Conservation (phyloP, 225 moss, liverwort and hornwort genomes). For the Antitrichia curtipendula region DNA sequence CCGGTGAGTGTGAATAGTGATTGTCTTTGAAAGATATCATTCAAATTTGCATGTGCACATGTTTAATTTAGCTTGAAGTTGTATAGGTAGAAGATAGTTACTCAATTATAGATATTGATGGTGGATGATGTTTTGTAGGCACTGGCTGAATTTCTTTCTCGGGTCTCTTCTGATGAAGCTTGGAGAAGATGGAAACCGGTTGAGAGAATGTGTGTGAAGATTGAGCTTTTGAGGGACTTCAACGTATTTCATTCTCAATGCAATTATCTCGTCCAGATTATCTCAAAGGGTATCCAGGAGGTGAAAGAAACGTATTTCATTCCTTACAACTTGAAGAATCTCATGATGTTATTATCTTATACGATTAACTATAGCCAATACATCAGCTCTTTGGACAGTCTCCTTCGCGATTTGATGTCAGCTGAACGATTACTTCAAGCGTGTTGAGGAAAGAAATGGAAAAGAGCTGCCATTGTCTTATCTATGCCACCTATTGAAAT, state of each 20-base stretch:
- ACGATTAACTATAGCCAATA: too few species aligned
- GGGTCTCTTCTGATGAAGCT: too few species aligned
- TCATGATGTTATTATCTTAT: too few species aligned
- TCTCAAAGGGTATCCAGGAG: not conserved
- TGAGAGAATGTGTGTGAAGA: not conserved
- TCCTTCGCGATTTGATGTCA: not conserved
- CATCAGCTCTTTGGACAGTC: not conserved
- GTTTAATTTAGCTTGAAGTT: not conserved
- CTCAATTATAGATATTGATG: not conserved
- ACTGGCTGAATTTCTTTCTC: too few species aligned
- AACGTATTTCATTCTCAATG: not conserved
- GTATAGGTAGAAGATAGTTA: too few species aligned
- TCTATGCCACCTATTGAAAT: not conserved
- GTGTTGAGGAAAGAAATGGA: not conserved
- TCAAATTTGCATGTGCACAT: not conserved
- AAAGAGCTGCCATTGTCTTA: not conserved
- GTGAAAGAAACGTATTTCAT: not conserved
- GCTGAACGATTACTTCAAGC: not conserved
- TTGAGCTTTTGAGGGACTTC: not conserved
- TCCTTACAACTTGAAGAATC: too few species aligned
- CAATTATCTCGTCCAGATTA: not conserved
- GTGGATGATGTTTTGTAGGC: not conserved
- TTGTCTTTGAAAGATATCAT: not conserved
- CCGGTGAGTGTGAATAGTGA: not conserved
- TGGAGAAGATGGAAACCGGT: not conserved